These are phyloP conservation scores for Trichoderma citrinoviride DNA, from an alignment of 2,329 filamentous ascomycete species.

Conservation along the genomic window DNA sequence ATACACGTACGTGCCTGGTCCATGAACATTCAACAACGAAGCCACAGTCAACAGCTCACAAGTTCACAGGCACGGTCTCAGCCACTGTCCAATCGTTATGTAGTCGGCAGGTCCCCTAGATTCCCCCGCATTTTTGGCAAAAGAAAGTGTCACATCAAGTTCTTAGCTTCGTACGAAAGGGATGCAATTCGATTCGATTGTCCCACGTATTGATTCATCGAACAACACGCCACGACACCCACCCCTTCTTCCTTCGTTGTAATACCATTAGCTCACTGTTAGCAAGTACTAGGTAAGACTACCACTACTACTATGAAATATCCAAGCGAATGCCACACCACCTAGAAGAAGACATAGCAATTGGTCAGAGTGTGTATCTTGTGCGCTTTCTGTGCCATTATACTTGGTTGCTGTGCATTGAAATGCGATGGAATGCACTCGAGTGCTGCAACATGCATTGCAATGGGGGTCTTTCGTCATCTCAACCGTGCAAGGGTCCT, in stretches of 20 bases:
- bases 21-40: no score
- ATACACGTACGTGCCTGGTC: no score
- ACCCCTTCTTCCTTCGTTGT: no score
- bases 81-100: no score
- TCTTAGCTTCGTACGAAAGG: background rate
- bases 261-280: background rate
- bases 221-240: no score
- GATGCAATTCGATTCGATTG: background rate
- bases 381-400: no score
- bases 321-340: constrained; percentile 21
- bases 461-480: background rate
- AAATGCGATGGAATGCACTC: background rate
- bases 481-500: background rate
- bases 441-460: no score
- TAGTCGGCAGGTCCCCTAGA: constrained; percentile 21
- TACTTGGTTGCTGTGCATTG: background rate
- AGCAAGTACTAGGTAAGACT: no score
- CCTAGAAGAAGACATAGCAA: background rate
- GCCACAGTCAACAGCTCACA: no score
- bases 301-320: background rate
- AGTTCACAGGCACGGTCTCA: no score
- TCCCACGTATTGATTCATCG: background rate
- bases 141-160: background rate
- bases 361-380: background rate
- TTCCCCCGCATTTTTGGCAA: constrained; percentile 21